These are phyloP conservation scores for Starmerella riodocensis DNA, from an alignment of 805 yeast species.

Conservation along the genomic window DNA sequence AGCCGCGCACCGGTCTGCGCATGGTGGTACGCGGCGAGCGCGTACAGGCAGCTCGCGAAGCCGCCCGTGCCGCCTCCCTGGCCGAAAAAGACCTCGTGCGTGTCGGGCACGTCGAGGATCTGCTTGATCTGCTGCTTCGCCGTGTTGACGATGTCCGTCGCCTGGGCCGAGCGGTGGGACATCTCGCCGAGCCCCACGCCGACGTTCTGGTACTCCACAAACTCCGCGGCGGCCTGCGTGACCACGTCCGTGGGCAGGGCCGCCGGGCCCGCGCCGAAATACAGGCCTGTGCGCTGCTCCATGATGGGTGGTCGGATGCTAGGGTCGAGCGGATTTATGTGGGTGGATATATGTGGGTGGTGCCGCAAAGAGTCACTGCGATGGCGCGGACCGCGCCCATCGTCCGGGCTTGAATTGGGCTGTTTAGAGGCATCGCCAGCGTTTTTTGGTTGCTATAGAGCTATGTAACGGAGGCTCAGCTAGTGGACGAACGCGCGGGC, in stretches of 20 bases:
- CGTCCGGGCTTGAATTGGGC: too few relatives aligned
- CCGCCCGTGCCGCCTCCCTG: slow-evolving; percentile 99
- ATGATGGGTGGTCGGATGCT: too few relatives aligned
- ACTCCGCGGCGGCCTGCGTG: slow-evolving; percentile 75
- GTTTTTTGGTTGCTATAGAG: too few relatives aligned
- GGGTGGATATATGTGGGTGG: too few relatives aligned
- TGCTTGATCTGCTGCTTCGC: slow-evolving; percentile 56
- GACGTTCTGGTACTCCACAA: slow-evolving; percentile 51
- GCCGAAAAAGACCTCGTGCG: slow-evolving; percentile 85
- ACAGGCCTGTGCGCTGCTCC: slow-evolving; percentile 29
- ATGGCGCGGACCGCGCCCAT: too few relatives aligned
- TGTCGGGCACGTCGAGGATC: slow-evolving; percentile 67
- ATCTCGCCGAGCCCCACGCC: slow-evolving; percentile 92
- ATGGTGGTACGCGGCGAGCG: slow-evolving; percentile 61
- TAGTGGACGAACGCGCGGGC: too few relatives aligned
- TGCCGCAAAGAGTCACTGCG: too few relatives aligned
- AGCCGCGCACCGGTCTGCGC: slow-evolving; percentile 52
- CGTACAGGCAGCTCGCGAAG: slow-evolving; percentile 75
- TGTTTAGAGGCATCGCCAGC: too few relatives aligned
- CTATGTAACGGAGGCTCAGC: too few relatives aligned
- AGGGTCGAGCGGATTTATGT: too few relatives aligned
- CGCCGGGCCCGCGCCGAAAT: slow-evolving; percentile 99
- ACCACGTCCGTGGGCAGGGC: slow-evolving; percentile 70
- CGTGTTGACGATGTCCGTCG: slow-evolving; percentile 58
- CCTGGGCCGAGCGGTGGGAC: slow-evolving; percentile 85